Conservation (phyloP, 495 filamentous ascomycete species). For the Penicillium egyptiacum region DNA sequence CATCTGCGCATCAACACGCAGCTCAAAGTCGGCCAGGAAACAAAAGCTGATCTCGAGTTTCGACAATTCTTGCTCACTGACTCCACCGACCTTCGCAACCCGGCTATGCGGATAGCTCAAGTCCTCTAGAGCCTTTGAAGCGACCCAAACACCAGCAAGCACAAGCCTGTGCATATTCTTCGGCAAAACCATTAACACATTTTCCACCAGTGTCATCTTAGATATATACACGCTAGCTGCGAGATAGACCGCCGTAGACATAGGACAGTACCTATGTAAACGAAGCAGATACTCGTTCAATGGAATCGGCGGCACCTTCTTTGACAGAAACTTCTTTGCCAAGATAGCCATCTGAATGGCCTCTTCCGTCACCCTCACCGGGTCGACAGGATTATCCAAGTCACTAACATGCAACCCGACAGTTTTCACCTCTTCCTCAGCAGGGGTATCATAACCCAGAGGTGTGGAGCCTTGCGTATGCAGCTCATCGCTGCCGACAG, state of each 20-base stretch:
- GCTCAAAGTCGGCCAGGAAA: slow-evolving; percentile 77
- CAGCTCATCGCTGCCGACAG: slow-evolving; percentile 26
- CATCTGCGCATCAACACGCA: slow-evolving; percentile 66
- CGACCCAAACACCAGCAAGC: slow-evolving; percentile 78
- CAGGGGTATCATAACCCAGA: slow-evolving; percentile 54
- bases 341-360: slow-evolving; percentile 50
- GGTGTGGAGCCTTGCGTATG: slow-evolving; percentile 53
- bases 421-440: slow-evolving; percentile 21
- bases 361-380: slow-evolving; percentile 14
- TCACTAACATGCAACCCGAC: slow-evolving; percentile 36
- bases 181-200: slow-evolving; percentile 68
- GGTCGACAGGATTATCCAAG: slow-evolving; percentile 4
- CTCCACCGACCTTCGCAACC: slow-evolving; percentile 86
- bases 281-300: slow-evolving; percentile 83
- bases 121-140: slow-evolving; percentile 92
- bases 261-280: slow-evolving; percentile 86
- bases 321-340: slow-evolving; percentile 88
- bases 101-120: slow-evolving; percentile 78
- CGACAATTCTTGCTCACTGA: slow-evolving; percentile 74
- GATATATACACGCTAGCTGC: slow-evolving; percentile 89
- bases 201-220: slow-evolving; percentile 71
- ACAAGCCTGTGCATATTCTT: slow-evolving; percentile 86
- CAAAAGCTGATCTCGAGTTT: slow-evolving; percentile 89
- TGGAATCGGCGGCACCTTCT: slow-evolving; percentile 74
- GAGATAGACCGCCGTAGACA: slow-evolving; percentile 96